These are phyloP conservation scores for Populus davidiana DNA, from an alignment of 345 rosid species.

Conservation along the genomic window DNA sequence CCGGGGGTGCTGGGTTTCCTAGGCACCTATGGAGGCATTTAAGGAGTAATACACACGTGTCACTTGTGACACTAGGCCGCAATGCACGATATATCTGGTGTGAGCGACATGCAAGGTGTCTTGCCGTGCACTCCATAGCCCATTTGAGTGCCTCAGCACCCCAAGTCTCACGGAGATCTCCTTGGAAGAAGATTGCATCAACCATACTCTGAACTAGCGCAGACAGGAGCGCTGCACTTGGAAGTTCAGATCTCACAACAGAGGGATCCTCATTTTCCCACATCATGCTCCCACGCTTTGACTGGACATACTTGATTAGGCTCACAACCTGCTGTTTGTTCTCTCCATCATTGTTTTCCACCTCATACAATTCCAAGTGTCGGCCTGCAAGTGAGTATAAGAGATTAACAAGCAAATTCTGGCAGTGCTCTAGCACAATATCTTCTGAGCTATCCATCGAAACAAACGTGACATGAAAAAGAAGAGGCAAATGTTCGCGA, in stretches of 20 bases:
- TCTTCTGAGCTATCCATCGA: constrained; percentile 99
- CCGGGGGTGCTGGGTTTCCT: constrained; percentile 92
- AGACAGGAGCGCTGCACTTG: constrained; percentile 91
- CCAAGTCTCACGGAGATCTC: constrained; percentile 99
- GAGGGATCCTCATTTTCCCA: constrained; percentile 99
- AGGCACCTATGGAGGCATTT: constrained; percentile 97
- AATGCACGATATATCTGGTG: constrained; percentile 98
- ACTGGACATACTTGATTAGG: constrained; percentile 93
- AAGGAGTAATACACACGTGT: constrained; percentile 87
- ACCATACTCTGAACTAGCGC: constrained; percentile 99
- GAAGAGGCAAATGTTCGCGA: constrained; percentile 93
- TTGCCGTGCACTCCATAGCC: constrained; percentile 99
- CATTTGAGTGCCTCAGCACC: constrained; percentile 96
- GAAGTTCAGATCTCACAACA: constrained; percentile 79
- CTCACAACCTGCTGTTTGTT: constrained; percentile 96
- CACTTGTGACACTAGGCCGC: constrained; percentile 87
- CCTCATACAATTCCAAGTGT: constrained; percentile 96
- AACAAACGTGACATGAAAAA: constrained; percentile 97
- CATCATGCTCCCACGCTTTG: constrained; percentile 99
- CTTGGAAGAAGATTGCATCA: constrained; percentile 98
- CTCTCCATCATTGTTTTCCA: constrained; percentile 92
- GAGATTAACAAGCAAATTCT: constrained; percentile 93
- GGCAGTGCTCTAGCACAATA: constrained; percentile 97
- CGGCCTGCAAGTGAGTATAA: constrained; percentile 96
- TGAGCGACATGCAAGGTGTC: constrained; percentile 97